Evolutionary conservation across 1,284 basidiomycete species (phyloP).

Genomic region (Rhodotorula sp.): DNA sequence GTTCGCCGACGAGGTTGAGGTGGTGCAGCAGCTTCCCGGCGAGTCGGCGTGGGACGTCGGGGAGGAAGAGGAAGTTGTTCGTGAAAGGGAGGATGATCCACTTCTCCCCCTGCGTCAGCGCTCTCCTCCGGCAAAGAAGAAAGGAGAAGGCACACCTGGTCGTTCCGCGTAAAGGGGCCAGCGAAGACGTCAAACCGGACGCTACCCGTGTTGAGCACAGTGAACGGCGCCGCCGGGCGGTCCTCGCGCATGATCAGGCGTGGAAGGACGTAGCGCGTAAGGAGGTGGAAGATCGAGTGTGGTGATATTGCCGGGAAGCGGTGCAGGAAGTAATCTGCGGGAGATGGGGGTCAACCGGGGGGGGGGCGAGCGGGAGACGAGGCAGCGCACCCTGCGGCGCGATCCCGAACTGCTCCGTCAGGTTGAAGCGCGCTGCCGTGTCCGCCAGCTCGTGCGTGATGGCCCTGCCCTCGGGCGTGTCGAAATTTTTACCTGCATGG

Average conservation of each 20-base stretch:
- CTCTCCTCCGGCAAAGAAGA: too few relatives aligned
- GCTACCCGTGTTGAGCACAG: constrained; percentile 46
- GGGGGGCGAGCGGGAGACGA: too few relatives aligned
- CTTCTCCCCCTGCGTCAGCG: background rate
- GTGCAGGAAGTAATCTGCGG: constrained; percentile 42
- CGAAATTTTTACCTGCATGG: constrained; percentile 39
- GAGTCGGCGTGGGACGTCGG: constrained; percentile 28
- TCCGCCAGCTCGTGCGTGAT: constrained; percentile 31
- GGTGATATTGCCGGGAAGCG: constrained; percentile 33
- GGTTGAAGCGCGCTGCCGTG: constrained; percentile 40
- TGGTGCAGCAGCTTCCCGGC: constrained; percentile 36
- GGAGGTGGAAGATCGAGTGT: constrained; percentile 40
- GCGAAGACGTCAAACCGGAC: constrained; percentile 48
- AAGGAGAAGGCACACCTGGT: constrained; percentile 32
- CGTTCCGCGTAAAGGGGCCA: constrained; percentile 48
- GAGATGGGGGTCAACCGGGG: background rate
- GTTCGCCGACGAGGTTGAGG: constrained; percentile 44
- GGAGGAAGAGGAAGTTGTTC: constrained; percentile 39
- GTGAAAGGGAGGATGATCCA: constrained; percentile 43
- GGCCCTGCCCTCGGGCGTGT: constrained; percentile 33
- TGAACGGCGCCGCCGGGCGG: constrained; percentile 25
- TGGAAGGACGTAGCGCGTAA: constrained; percentile 38
- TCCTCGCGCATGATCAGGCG: constrained; percentile 27
- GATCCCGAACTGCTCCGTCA: constrained; percentile 41
- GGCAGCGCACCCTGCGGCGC: constrained; percentile 36